These are phyloP conservation scores for Trametes pubescens DNA, from an alignment of 1,284 basidiomycete genomes.

Conservation along the genomic window DNA sequence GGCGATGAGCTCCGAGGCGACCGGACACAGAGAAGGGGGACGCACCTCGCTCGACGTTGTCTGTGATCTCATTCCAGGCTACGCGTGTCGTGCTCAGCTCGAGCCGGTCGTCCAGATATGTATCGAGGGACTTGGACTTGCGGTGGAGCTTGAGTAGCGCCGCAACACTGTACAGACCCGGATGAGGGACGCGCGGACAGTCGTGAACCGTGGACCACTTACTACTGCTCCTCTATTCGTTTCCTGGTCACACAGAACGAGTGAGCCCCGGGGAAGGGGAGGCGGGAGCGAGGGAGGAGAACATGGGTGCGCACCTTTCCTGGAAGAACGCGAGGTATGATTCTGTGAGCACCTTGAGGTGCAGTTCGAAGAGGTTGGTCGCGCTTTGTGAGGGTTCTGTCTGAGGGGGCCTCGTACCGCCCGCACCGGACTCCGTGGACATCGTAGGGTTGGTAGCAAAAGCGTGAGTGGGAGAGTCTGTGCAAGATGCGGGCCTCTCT, in stretches of 20 bases:
- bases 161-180: constrained; percentile 61
- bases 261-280: constrained; percentile 21
- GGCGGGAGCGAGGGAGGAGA: background rate
- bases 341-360: constrained; percentile 74
- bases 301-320: constrained; percentile 68
- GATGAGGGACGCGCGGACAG: constrained; percentile 5
- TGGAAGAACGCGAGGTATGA: constrained; percentile 86
- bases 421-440: constrained; percentile 29
- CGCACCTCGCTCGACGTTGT: constrained; percentile 82
- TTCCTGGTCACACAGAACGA: constrained; percentile 55
- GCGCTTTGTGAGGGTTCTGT: constrained; percentile 54
- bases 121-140: constrained; percentile 73
- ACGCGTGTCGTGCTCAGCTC: constrained; percentile 66
- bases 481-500: constrained; percentile 3
- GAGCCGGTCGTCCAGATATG: constrained; percentile 63
- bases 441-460: constrained; percentile 16
- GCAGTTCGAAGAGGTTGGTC: constrained; percentile 72
- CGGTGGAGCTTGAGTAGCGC: constrained; percentile 75
- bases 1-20: background rate
- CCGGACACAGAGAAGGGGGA: constrained; percentile 10
- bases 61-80: constrained; percentile 85
- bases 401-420: constrained; percentile 20
- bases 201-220: constrained; percentile 40
- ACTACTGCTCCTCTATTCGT: constrained; percentile 87
- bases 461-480: constrained; percentile 8